Evolutionary conservation across 495 filamentous ascomycete genomes (phyloP).

Genomic region (Podospora appendiculata): DNA sequence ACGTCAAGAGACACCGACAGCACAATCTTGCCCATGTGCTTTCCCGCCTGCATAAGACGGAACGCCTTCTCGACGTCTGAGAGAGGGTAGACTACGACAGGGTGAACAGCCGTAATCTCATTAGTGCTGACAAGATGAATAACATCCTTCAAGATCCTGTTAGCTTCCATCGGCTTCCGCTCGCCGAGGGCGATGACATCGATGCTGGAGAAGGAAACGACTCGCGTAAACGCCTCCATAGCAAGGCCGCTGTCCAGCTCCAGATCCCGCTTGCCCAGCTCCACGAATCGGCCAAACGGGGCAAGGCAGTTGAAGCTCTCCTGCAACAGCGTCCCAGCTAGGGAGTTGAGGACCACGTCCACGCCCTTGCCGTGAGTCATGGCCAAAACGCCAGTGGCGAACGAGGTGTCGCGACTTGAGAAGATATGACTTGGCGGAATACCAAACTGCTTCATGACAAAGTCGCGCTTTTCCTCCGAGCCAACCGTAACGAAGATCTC

Average conservation of each 20-base stretch:
- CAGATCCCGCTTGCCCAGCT: conserved; percentile 43
- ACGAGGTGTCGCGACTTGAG: conserved; percentile 27
- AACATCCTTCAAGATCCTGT: conserved; percentile 32
- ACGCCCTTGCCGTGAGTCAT: conserved; percentile 44
- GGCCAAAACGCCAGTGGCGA: conserved; percentile 36
- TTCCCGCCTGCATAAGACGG: conserved; percentile 39
- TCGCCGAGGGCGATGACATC: conserved; percentile 21
- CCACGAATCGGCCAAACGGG: conserved; percentile 49
- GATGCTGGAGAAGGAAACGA: conserved; percentile 23
- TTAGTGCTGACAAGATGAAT: conserved; percentile 28
- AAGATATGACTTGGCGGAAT: conserved; percentile 50
- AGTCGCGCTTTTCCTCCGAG: conserved; percentile 34
- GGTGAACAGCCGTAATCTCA: conserved; percentile 24
- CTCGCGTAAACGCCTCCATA: conserved; percentile 34
- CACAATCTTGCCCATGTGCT: conserved; percentile 51
- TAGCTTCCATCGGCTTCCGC: conserved; percentile 20
- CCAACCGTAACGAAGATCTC: conserved; percentile 51
- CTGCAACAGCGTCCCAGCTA: conserved; percentile 46
- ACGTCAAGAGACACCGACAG: conserved; percentile 19
- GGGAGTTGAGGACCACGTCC: conserved; percentile 54
- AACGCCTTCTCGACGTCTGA: conserved; percentile 37
- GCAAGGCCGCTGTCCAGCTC: conserved; percentile 24
- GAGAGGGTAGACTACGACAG: conserved; percentile 25
- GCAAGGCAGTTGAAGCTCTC: conserved; percentile 47
- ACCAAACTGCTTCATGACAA: conserved; percentile 35